Conservation (phyloP, 2,329 filamentous ascomycete genomes). For the Fusarium miscanthi region DNA sequence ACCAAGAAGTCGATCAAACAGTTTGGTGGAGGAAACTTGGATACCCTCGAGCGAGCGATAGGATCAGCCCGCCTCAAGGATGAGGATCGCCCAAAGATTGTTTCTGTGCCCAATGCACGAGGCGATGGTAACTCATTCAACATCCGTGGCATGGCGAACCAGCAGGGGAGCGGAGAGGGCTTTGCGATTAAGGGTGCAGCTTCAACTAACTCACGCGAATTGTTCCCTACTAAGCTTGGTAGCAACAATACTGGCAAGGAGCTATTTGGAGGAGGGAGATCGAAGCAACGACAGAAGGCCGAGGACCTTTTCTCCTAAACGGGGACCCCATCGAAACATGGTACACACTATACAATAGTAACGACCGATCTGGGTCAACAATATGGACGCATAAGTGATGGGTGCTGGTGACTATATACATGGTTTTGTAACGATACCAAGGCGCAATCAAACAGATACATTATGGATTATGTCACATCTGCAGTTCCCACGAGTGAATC, state of each 20-base stretch:
- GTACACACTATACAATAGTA: slow-evolving; percentile 2
- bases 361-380: background rate
- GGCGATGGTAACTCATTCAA: slow-evolving; percentile 59
- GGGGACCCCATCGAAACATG: slow-evolving; percentile 51
- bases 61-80: slow-evolving; percentile 53
- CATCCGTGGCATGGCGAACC: slow-evolving; percentile 69
- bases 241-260: slow-evolving; percentile 73
- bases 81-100: slow-evolving; percentile 65
- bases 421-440: slow-evolving; percentile 46
- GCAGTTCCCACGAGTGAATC: background rate
- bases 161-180: slow-evolving; percentile 58
- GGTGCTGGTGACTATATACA: slow-evolving; percentile 34
- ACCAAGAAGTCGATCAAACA: slow-evolving; percentile 44
- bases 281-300: slow-evolving; percentile 72
- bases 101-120: slow-evolving; percentile 61
- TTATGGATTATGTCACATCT: slow-evolving; percentile 1
- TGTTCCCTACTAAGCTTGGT: slow-evolving; percentile 74
- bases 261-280: slow-evolving; percentile 65
- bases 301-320: slow-evolving; percentile 77
- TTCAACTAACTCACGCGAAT: slow-evolving; percentile 64
- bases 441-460: slow-evolving; percentile 36
- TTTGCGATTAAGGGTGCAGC: slow-evolving; percentile 74
- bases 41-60: slow-evolving; percentile 54
- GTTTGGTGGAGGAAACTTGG: slow-evolving; percentile 48
- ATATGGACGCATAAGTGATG: slow-evolving; percentile 18